Evolutionary conservation across 345 rosid genomes (phyloP), one percentile per base, ranked within the genome.

Genomic region (Viola odorata): DNA sequence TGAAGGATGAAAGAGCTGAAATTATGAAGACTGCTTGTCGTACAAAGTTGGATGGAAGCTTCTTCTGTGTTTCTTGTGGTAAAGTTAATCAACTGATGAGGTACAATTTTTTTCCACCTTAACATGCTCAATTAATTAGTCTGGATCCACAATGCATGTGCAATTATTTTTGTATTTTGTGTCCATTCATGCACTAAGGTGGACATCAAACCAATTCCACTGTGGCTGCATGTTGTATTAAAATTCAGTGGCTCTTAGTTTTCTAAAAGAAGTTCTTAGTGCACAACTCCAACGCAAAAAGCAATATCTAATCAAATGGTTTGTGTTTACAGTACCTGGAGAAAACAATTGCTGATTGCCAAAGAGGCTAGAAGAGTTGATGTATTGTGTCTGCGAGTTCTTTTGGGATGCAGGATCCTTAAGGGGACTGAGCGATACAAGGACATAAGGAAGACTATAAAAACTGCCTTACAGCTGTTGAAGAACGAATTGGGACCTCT

Each of bases 351-450:
- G 72, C 44, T 78, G 68, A 66, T 79, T 62, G 94, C 96, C 45
- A 80, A 78, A 70, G 96, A 83, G 75, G 83, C 96, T 7, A 84
- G 96, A 78, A 77, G 96, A 76, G 91, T 89, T 45, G 91, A 86
- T 63, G 86, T 72, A 32, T 80, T 89, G 57, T 89, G 96, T 64
- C 81, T 77, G 63, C 75, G 91, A 12, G 78, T 86, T 65, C 79
- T 82, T 72, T 49, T 86, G 69, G 78, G 78, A 66, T 78, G 74
- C 39, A 81, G 75, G 61, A 84, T 89, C 50, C 78, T 86, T 11
- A 63, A 67, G 7, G 84, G 83, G 61, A 74, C 87, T 6, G 81
- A 72, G 57, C 58, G 45, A 60, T 80, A 77, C 64, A 66, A 51
- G 71, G 82, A 75, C 37, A 5, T 80, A 7, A 80, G 70, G 42